Base-by-base conservation (phyloP, 176 grass and related monocot genomes). In the Echinochloa phyllopogon region DNA sequence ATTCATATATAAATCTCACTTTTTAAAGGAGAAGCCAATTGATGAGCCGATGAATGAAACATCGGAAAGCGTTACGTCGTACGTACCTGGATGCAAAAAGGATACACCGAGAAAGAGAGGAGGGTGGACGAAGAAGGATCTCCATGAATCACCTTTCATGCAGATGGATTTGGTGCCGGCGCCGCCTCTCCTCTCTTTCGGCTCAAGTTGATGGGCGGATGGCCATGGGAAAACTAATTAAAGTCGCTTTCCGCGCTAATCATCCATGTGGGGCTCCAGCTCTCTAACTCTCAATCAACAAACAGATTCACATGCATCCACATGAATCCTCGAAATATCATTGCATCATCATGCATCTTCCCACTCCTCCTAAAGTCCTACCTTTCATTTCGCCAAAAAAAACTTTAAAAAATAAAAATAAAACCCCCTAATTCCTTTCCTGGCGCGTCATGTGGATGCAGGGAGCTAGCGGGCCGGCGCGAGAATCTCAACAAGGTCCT, bases 231-330 rank as follows among this genome's bases (percentile, higher is more conserved):
- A 17, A 66, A 39, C 1, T 3, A n/a, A 33, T 16, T 49, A 85
- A 81, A 85, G 82, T 21, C n/a, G 60, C 87, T 89, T 85, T 89
- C 70, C 51, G 72, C 27, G 53, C 75, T 71, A 21, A 79, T 71
- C 50, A 79, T 72, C 0, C 50, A 9, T 63, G 74, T 86, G 52
- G 66, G 55, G 39, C 75, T 77, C 8, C 15, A 12, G 37, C 23
- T 56, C 6, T 45, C 66, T 3, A 42, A 33, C 29, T 33, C 29
- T 33, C n/a, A 33, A 33, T 33, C 29, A 33, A 33, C 21, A 33
- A 71, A 47, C 23, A 78, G 58, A 78, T 47, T 12, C 75, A 72
- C 66, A 50, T 73, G 55, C 60, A 15, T 38, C 69, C 8, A 3
- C 15, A 59, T 49, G 56, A 20, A 37, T 64, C 59, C 58, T 33